A percentile compares a stretch with the other conserved stretches of the same genome.
Conservation (phyloP, 2,329 filamentous ascomycete species). For the Neopestalotiopsis clavispora region DNA sequence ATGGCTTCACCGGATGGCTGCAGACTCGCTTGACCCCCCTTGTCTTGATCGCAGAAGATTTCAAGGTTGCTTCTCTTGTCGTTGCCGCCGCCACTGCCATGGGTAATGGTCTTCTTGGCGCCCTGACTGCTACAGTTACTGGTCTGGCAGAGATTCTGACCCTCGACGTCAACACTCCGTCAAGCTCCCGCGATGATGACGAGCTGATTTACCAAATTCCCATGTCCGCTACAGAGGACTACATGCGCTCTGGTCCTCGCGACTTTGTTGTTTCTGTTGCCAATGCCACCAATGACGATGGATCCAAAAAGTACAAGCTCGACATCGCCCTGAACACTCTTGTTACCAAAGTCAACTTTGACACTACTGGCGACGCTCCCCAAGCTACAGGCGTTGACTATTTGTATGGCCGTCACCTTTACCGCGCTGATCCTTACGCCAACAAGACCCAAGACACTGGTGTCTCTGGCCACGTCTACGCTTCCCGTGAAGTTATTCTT, state of each 20-base stretch:
- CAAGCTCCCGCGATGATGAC: conserved; percentile 42
- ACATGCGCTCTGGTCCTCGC: conserved; percentile 51
- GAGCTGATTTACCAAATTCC: conserved; percentile 53
- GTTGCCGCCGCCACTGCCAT: conserved; percentile 18
- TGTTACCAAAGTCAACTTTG: conserved; percentile 26
- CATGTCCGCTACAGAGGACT: conserved; percentile 43
- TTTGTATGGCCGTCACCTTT: conserved; percentile 25
- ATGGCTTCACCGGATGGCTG: conserved; percentile 32
- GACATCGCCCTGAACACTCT: conserved; percentile 40
- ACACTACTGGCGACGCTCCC: conserved; percentile 20
- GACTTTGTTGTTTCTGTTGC: conserved; percentile 53
- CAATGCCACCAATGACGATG: conserved; percentile 39
- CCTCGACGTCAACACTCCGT: conserved; percentile 17
- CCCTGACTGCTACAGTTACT: conserved; percentile 16
- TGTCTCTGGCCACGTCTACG: conserved; percentile 20
- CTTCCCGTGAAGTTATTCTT: conserved; percentile 35
- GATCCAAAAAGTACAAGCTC: conserved; percentile 42
- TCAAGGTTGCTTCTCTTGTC: conserved; percentile 39
- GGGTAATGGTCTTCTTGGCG: conserved; percentile 14
- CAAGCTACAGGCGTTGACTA: conserved; percentile 26
- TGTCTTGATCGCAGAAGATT: conserved; percentile 49
- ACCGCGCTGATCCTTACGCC: conserved; percentile 24
- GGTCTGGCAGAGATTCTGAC: conserved; percentile 19
- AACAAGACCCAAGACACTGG: not conserved
- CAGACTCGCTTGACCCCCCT: conserved; percentile 42